phyloP scores from a whole-genome alignment of 495 filamentous ascomycete genomes.

The Clohesyomyces aquaticus region DNA sequence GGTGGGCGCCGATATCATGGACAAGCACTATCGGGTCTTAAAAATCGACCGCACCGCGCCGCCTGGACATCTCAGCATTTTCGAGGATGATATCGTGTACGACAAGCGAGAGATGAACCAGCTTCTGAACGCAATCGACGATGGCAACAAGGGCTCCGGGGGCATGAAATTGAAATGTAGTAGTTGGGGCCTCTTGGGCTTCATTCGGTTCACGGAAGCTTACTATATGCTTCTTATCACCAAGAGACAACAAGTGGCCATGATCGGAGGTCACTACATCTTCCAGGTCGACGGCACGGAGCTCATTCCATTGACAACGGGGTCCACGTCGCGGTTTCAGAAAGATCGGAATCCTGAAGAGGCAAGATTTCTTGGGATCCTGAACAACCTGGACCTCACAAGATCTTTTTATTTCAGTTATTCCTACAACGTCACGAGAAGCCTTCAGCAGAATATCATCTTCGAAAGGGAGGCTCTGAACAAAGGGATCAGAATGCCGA shows the following conservation, averaged over 20 bases:
- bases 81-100: constrained; percentile 94
- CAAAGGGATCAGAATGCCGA: constrained; percentile 61
- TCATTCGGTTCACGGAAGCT: constrained; percentile 93
- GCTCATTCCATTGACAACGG: constrained; percentile 77
- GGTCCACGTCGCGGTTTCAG: constrained; percentile 65
- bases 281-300: constrained; percentile 97
- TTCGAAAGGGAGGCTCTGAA: constrained; percentile 71
- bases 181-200: constrained; percentile 91
- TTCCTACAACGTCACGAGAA: constrained; percentile 93
- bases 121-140: constrained; percentile 89
- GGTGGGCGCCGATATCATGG: constrained; percentile 85
- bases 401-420: constrained; percentile 98
- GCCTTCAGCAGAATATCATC: constrained; percentile 89
- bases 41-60: constrained; percentile 92
- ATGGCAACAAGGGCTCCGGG: constrained; percentile 91
- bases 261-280: constrained; percentile 93
- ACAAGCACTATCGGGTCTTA: constrained; percentile 84
- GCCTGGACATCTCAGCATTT: constrained; percentile 76
- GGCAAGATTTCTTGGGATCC: constrained; percentile 80
- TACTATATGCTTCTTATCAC: constrained; percentile 98
- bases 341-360: constrained; percentile 87
- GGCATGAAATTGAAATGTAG: constrained; percentile 88
- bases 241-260: constrained; percentile 91
- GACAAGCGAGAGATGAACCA: constrained; percentile 91
- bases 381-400: constrained; percentile 87